A percentile compares a stretch with the other conserved stretches of the same genome.
These are phyloP conservation scores for Chenopodium berlandieri DNA, from an alignment of 148 eudicot genomes.

Conservation along the genomic window DNA sequence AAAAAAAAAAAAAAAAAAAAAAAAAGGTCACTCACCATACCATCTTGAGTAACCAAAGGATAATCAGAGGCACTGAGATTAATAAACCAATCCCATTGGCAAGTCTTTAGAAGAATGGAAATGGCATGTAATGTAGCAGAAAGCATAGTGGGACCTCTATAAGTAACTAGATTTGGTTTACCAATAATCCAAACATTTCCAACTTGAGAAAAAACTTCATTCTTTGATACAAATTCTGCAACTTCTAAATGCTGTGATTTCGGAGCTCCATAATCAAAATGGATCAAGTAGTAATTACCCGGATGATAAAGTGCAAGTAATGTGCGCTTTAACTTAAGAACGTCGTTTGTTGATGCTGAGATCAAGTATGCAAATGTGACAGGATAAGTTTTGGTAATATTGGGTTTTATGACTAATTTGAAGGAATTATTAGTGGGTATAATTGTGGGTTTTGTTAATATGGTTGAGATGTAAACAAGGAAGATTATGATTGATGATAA, in stretches of 20 bases:
- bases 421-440: slow-evolving; percentile 25
- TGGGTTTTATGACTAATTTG: slow-evolving; percentile 23
- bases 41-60: slow-evolving; percentile 96
- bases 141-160: slow-evolving; percentile 93
- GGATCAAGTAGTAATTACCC: slow-evolving; percentile 73
- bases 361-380: slow-evolving; percentile 85
- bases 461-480: slow-evolving; percentile 50
- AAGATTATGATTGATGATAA: slow-evolving; percentile 43
- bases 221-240: slow-evolving; percentile 48
- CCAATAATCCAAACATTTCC: slow-evolving; percentile 89
- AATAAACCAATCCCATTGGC: slow-evolving; percentile 89
- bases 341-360: slow-evolving; percentile 78
- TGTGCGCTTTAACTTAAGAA: slow-evolving; percentile 51
- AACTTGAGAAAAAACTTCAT: slow-evolving; percentile 46
- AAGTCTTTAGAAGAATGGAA: slow-evolving; percentile 57
- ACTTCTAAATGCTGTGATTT: slow-evolving; percentile 54
- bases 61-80: slow-evolving; percentile 99
- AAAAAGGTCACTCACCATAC: slow-evolving; percentile 80
- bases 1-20: background rate
- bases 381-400: slow-evolving; percentile 36
- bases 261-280: slow-evolving; percentile 66
- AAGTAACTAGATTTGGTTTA: slow-evolving; percentile 72
- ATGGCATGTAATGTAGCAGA: slow-evolving; percentile 80
- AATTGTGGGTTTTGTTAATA: slow-evolving; percentile 32
- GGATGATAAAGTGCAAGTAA: slow-evolving; percentile 77